A percentile compares a stretch with the other conserved stretches of the same genome.
phyloP scores from a whole-genome alignment of 495 filamentous ascomycete species.

The Lichenothelia convexa region DNA sequence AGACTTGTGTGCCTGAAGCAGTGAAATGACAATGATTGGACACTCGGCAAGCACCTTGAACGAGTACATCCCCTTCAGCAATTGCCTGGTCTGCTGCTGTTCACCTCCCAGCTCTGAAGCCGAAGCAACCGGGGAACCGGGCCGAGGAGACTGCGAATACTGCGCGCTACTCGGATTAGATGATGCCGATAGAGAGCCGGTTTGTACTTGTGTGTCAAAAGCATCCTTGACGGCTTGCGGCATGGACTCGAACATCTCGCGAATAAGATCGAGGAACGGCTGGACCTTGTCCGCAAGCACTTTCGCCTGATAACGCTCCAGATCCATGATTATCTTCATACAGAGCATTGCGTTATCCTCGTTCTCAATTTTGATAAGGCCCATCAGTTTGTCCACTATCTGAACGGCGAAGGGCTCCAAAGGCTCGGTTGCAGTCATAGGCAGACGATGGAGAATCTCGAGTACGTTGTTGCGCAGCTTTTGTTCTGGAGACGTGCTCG shows the following conservation, averaged over 20 bases:
- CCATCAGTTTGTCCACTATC: slow-evolving; percentile 76
- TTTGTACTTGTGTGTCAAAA: slow-evolving; percentile 55
- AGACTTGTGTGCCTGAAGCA: slow-evolving; percentile 78
- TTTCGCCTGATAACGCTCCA: slow-evolving; percentile 81
- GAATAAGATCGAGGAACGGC: slow-evolving; percentile 75
- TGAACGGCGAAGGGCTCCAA: slow-evolving; percentile 74
- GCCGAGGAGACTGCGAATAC: slow-evolving; percentile 68
- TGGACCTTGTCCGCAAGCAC: slow-evolving; percentile 65
- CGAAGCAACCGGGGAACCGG: slow-evolving; percentile 72
- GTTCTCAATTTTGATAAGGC: slow-evolving; percentile 74
- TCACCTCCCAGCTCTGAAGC: slow-evolving; percentile 51
- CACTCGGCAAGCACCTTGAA: slow-evolving; percentile 98
- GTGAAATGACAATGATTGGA: slow-evolving; percentile 95
- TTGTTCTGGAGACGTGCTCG: slow-evolving; percentile 64
- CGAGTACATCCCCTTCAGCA: slow-evolving; percentile 87
- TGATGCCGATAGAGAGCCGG: slow-evolving; percentile 32
- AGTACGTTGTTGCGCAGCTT: slow-evolving; percentile 78
- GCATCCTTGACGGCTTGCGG: slow-evolving; percentile 85
- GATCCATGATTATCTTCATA: slow-evolving; percentile 94
- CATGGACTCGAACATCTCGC: slow-evolving; percentile 88
- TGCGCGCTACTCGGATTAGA: slow-evolving; percentile 62
- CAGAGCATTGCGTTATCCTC: slow-evolving; percentile 96
- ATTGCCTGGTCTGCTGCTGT: slow-evolving; percentile 59
- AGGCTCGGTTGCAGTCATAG: slow-evolving; percentile 57
- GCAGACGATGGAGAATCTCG: slow-evolving; percentile 85